Evolutionary conservation across 2,329 filamentous ascomycete genomes (phyloP), one percentile per base, ranked within the genome.

Genomic region (Madurella fahalii): DNA sequence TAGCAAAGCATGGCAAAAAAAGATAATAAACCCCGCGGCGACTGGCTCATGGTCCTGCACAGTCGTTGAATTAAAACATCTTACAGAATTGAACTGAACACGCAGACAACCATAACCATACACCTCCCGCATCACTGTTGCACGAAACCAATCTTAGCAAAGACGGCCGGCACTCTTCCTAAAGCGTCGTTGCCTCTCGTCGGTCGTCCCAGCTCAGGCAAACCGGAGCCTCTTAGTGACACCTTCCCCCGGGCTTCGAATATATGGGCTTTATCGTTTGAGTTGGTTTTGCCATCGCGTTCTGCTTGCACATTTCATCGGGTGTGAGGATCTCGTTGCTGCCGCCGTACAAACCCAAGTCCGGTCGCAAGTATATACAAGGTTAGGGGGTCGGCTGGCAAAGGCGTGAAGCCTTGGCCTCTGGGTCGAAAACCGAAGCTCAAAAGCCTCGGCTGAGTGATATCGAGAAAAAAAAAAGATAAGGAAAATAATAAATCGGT

Each of bases 361-460:
- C 40, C 32, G 34, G 31, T 39, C 32, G 44, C 50, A 40, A 46
- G 51, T 58, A 60, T 60, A 56, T 58, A 60, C 56, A 56, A 25
- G 25, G 25, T 25, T 25, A 25, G 25, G 25, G 3, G 7, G 25
- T 25, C 25, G 25, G 25, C 25, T 25, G 25, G 4, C 25, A 7
- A 25, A 25, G 25, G 25, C 25, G 25, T 25, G 7, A 7, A 25
- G 25, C 25, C 25, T 3, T 25, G 25, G 25, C 25, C 7, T 7
- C 4, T 7, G 3, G 25, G 25, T 25, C 18, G 45, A 40, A 40
- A 40, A 18, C 45, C n/a, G n/a, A 54, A 13, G 37, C 45, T 30
- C 3, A 40, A 53, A 46, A 44, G 12, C 39, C 13, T 47, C 20
- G 47, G 43, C n/a, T 32, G 47, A 52, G 30, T 40, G 39, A 54